Conservation (phyloP, 495 filamentous ascomycete species). For the Paragyromitra xinjiangensis region DNA sequence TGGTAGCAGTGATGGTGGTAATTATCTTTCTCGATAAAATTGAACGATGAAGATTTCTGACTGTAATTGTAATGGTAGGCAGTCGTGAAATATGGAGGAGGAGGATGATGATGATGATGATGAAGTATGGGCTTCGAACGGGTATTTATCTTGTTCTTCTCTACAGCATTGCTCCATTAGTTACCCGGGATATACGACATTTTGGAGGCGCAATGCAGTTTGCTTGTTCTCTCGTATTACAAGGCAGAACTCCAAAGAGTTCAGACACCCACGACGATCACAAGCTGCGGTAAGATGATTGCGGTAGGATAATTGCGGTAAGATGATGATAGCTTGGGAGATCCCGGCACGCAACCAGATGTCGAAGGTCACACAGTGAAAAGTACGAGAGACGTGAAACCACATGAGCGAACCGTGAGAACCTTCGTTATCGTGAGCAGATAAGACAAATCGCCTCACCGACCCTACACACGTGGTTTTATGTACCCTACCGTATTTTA, state of each 20-base stretch:
- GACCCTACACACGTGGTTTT: background rate
- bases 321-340: background rate
- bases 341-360: background rate
- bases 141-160: conserved; percentile 35
- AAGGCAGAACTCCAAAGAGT: conserved; percentile 16
- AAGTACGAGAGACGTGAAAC: background rate
- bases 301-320: background rate
- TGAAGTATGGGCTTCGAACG: background rate
- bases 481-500: background rate
- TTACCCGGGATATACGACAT: background rate
- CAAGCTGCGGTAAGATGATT: background rate
- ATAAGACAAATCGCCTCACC: background rate
- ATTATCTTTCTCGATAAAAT: no score
- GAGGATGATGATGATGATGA: conserved; percentile 5
- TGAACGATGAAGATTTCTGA: no score
- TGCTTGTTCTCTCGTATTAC: conserved; percentile 5
- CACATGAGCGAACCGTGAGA: background rate
- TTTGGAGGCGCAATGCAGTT: conserved; percentile 3
- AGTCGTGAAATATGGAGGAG: background rate
- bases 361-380: background rate
- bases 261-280: conserved; percentile 11
- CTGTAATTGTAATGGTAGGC: background rate
- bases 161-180: background rate
- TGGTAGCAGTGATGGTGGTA: background rate
- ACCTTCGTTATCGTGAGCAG: background rate